Percentiles rank a stretch among this genome's conserved stretches.
These are phyloP conservation scores for Nitzschia sp. DNA, from an alignment of 108 stramenopile species.

Conservation along the genomic window DNA sequence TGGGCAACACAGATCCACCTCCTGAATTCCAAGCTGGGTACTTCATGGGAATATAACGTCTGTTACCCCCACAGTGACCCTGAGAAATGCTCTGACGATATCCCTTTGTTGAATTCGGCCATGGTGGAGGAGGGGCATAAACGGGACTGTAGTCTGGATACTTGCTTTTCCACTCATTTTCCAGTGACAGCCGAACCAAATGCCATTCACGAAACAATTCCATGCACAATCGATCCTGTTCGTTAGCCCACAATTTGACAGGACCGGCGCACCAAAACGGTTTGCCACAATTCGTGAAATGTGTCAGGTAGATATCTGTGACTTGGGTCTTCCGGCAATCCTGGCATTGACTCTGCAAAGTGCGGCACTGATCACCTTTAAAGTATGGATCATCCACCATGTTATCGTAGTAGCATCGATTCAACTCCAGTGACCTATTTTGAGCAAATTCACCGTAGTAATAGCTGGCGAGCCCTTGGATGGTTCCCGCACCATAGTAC, in stretches of 20 bases:
- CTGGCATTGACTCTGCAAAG: slow-evolving; percentile 55
- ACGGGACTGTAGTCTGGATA: slow-evolving; percentile 3
- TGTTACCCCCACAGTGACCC: slow-evolving; percentile 8
- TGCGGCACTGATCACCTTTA: slow-evolving; percentile 43
- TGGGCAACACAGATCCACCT: not conserved
- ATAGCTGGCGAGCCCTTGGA: slow-evolving; percentile 74
- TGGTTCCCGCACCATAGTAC: slow-evolving; percentile 60
- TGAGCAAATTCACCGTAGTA: slow-evolving; percentile 52
- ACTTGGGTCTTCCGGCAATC: slow-evolving; percentile 64
- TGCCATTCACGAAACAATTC: slow-evolving; percentile 27
- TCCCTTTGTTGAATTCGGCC: not conserved
- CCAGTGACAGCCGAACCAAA: slow-evolving; percentile 13
- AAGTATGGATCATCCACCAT: slow-evolving; percentile 69
- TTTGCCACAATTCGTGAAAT: slow-evolving; percentile 88
- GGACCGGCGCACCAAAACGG: slow-evolving; percentile 64
- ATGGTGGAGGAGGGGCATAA: not conserved
- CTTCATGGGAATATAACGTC: slow-evolving; percentile 10
- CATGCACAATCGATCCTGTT: slow-evolving; percentile 12
- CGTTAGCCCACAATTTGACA: not conserved
- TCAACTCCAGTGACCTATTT: slow-evolving; percentile 51
- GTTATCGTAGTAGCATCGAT: slow-evolving; percentile 80
- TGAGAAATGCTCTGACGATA: not conserved
- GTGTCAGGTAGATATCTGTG: slow-evolving; percentile 54
- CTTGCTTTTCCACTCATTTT: slow-evolving; percentile 12
- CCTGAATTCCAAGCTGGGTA: slow-evolving; percentile 1